These are phyloP conservation scores for Lentinula edodes DNA, from an alignment of 768 basidiomycete genomes.

Conservation along the genomic window DNA sequence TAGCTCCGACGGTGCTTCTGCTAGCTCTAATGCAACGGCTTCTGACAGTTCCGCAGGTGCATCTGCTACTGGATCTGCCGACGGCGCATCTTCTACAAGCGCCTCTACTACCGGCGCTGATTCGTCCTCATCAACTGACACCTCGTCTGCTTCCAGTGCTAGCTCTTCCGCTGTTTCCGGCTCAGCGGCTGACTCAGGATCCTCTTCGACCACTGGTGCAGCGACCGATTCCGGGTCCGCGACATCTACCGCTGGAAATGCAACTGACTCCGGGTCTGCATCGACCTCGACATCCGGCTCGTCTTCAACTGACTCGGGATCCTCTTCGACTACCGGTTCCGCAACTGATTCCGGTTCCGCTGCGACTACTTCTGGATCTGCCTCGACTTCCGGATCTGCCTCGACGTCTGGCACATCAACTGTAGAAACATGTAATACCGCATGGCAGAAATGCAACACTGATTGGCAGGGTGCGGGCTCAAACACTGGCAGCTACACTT, in stretches of 20 bases:
- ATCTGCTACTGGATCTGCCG: background rate
- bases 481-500: background rate
- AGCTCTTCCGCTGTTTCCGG: background rate
- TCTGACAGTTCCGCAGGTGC: background rate
- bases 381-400: background rate
- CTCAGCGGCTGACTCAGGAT: background rate
- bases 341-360: background rate
- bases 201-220: background rate
- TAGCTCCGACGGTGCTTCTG: background rate
- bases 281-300: background rate
- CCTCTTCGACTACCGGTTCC: background rate
- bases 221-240: background rate
- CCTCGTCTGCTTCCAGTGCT: background rate
- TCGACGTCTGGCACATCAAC: background rate
- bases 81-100: background rate
- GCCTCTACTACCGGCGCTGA: background rate
- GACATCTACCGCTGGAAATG: too few species aligned
- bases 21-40: background rate
- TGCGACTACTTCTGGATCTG: background rate
- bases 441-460: background rate
- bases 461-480: background rate
- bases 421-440: background rate
- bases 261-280: background rate
- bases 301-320: background rate
- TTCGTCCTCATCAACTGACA: background rate